Evolutionary conservation across 352 stramenopile genomes (phyloP).

Genomic region (Pseudoperonospora humuli): DNA sequence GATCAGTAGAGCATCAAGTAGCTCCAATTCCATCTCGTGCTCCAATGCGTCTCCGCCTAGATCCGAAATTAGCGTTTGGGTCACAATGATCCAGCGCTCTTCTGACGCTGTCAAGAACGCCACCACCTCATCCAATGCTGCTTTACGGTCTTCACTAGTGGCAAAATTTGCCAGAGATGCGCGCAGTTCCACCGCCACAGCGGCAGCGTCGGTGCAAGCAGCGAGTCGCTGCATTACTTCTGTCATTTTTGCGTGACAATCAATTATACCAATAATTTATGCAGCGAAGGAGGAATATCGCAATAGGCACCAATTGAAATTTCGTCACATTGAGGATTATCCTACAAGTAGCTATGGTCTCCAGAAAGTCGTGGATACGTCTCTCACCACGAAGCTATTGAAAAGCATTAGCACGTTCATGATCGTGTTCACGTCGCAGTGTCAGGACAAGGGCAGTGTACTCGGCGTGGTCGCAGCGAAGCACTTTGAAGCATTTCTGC

Average conservation of each 20-base stretch:
- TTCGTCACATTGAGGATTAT: too few species aligned
- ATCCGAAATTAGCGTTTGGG: conserved; percentile 15
- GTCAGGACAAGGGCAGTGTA: too few species aligned
- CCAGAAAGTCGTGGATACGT: too few species aligned
- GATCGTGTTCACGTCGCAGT: too few species aligned
- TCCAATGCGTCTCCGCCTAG: conserved; percentile 2
- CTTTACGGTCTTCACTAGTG: conserved; percentile 2
- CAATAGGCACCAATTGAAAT: too few species aligned
- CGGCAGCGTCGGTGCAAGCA: conserved; percentile 10
- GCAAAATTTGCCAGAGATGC: conserved; percentile 2
- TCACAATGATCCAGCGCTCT: conserved; percentile 6
- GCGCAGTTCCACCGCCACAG: conserved; percentile 7
- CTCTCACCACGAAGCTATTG: too few species aligned
- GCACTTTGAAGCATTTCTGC: too few species aligned
- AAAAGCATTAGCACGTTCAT: too few species aligned
- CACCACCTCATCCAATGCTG: conserved; percentile 10
- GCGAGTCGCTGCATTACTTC: conserved; percentile 6
- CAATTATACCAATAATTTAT: too few species aligned
- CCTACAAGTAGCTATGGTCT: too few species aligned
- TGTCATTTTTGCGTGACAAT: conserved; percentile 1
- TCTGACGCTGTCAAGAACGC: conserved; percentile 13
- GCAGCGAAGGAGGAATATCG: too few species aligned
- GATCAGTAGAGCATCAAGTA: conserved; percentile 15
- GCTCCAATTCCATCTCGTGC: conserved; percentile 9
- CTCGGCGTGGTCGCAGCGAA: too few species aligned